These are phyloP conservation scores for Rubroshorea leprosula DNA, from an alignment of 345 rosid genomes.

Conservation along the genomic window DNA sequence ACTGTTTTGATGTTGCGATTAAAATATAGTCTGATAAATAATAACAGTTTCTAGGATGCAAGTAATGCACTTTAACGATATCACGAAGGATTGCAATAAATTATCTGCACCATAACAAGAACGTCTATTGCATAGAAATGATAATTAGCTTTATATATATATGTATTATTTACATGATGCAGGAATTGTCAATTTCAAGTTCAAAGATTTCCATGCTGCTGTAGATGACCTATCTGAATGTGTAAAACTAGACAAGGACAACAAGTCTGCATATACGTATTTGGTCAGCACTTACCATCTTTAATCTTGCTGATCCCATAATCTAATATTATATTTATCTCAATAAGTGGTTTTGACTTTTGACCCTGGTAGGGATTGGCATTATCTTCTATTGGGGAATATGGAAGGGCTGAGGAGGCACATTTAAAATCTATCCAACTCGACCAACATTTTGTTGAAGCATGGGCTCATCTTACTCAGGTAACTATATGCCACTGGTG, in stretches of 20 bases:
- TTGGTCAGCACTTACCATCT: slow-evolving; percentile 46
- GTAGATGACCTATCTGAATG: slow-evolving; percentile 77
- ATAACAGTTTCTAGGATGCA: not conserved
- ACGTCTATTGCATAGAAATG: not conserved
- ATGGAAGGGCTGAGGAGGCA: slow-evolving; percentile 74
- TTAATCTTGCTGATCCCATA: slow-evolving; percentile 16
- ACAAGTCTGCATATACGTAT: slow-evolving; percentile 88
- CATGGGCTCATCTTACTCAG: slow-evolving; percentile 89
- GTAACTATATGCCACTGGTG: slow-evolving; percentile 31
- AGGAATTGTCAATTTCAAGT: slow-evolving; percentile 93
- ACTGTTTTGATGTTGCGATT: not conserved
- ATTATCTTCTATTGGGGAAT: slow-evolving; percentile 71
- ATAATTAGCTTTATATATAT: slow-evolving; percentile 5
- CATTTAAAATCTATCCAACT: slow-evolving; percentile 79
- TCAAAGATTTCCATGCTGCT: slow-evolving; percentile 85
- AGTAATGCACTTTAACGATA: not conserved
- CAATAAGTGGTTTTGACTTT: slow-evolving; percentile 15
- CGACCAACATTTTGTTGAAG: slow-evolving; percentile 74
- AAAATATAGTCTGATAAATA: not conserved
- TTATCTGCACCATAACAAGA: not conserved
- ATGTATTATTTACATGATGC: slow-evolving; percentile 28
- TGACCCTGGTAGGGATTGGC: slow-evolving; percentile 62
- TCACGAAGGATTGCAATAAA: not conserved
- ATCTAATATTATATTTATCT: slow-evolving; percentile 7
- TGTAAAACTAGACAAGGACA: slow-evolving; percentile 72